Conservation (phyloP, 2,329 filamentous ascomycete species). For the Diaporthe sp. region DNA sequence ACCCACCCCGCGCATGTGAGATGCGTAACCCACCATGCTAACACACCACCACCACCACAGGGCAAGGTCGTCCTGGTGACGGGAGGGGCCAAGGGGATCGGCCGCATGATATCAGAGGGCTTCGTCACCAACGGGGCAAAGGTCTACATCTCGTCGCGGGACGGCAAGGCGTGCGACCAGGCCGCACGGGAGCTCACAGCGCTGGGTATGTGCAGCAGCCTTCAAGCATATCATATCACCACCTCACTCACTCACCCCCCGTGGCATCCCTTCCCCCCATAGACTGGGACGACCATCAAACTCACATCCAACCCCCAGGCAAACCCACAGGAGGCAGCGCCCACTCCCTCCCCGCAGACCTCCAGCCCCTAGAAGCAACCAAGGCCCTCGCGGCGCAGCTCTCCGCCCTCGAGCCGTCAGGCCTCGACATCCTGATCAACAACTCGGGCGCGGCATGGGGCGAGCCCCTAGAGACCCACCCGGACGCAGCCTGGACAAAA, state of each 20-base stretch:
- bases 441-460: constrained; percentile 76
- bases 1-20: neutral
- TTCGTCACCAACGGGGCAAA: constrained; percentile 72
- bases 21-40: neutral
- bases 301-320: constrained; percentile 15
- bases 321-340: constrained; percentile 56
- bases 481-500: constrained; percentile 66
- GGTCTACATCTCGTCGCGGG: constrained; percentile 75
- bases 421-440: constrained; percentile 72
- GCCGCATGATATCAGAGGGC: constrained; percentile 74
- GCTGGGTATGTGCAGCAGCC: constrained; percentile 50
- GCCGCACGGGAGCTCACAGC: constrained; percentile 67
- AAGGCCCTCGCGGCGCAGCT: constrained; percentile 64
- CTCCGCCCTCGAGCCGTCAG: constrained; percentile 55
- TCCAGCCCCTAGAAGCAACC: constrained; percentile 69
- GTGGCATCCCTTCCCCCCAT: neutral
- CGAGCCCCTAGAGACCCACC: constrained; percentile 67
- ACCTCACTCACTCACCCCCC: neutral
- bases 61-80: constrained; percentile 70
- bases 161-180: constrained; percentile 65
- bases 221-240: neutral
- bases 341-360: constrained; percentile 70
- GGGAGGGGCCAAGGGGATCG: constrained; percentile 70
- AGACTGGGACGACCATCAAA: neutral
- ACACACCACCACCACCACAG: constrained; percentile 42